These are phyloP conservation scores for Peronospora farinosa DNA, from an alignment of 352 stramenopile genomes.

Conservation along the genomic window DNA sequence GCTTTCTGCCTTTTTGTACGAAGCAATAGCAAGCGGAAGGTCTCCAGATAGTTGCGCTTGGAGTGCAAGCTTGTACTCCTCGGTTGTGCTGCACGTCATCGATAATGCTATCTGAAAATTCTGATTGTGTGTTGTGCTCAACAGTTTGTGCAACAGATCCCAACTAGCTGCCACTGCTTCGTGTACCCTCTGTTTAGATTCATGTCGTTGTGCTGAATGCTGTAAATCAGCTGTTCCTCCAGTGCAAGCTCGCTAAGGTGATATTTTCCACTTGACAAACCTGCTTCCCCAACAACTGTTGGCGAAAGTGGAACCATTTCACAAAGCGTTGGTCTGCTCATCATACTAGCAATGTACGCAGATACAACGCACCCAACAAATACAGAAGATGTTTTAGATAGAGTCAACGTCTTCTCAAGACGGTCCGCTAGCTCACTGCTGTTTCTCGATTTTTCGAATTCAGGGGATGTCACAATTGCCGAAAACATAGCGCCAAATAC, in stretches of 20 bases:
- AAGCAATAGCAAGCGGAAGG: conserved; percentile 56
- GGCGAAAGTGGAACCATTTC: conserved; percentile 33
- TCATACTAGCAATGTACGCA: conserved; percentile 45
- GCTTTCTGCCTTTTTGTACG: conserved; percentile 63
- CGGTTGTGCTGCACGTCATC: conserved; percentile 40
- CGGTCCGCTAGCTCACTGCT: conserved; percentile 9
- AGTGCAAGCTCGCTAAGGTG: conserved; percentile 56
- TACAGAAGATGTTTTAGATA: conserved; percentile 25
- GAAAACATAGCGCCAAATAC: conserved; percentile 44
- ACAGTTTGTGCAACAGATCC: conserved; percentile 71
- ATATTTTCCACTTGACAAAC: conserved; percentile 52
- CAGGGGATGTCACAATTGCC: conserved; percentile 32
- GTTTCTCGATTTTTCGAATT: conserved; percentile 28
- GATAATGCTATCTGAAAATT: conserved; percentile 59
- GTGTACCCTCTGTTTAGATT: conserved; percentile 5
- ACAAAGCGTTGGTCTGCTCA: conserved; percentile 27
- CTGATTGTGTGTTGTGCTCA: conserved; percentile 56
- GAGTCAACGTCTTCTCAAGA: conserved; percentile 19
- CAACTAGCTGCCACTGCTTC: conserved; percentile 35
- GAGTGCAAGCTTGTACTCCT: conserved; percentile 54
- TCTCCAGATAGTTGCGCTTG: conserved; percentile 64
- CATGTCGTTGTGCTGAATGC: conserved; percentile 6
- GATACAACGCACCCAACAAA: conserved; percentile 36
- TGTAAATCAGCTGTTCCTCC: conserved; percentile 56
- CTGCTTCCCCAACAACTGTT: conserved; percentile 42